Percentiles rank a stretch among this genome's conserved stretches.
Conservation (phyloP, 2,329 filamentous ascomycete species). For the Fusarium penzigii region DNA sequence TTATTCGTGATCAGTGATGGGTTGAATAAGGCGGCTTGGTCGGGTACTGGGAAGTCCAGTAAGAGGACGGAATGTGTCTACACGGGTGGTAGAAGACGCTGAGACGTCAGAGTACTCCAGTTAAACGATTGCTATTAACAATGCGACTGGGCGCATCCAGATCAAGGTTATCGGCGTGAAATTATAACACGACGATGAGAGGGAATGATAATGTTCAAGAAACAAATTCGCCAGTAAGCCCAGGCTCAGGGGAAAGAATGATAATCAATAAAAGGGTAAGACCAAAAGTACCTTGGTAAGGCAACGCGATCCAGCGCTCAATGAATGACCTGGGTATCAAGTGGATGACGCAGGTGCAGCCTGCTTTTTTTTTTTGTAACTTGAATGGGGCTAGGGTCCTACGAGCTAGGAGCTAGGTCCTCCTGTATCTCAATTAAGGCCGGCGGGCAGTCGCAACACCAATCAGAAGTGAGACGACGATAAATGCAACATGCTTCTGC, state of each 20-base stretch:
- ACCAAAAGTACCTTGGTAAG: not conserved
- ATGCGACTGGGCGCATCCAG: not conserved
- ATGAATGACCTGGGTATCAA: not conserved
- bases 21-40: not conserved
- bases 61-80: not conserved
- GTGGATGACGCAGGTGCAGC: slow-evolving; percentile 26
- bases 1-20: slow-evolving; percentile 7
- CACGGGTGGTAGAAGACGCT: not conserved
- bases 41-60: too few species aligned
- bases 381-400: slow-evolving; percentile 3
- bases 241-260: not conserved
- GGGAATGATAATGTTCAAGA: not conserved
- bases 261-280: not conserved
- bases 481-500: slow-evolving; percentile 3
- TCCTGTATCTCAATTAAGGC: slow-evolving; percentile 1
- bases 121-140: not conserved
- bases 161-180: not conserved
- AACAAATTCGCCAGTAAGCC: not conserved
- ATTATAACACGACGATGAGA: not conserved
- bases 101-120: not conserved
- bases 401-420: too few species aligned
- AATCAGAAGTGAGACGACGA: slow-evolving; percentile 1
- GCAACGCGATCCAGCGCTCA: slow-evolving; percentile 5
- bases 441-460: not conserved
- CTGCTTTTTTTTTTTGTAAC: not conserved